Percentiles rank a stretch among this genome's conserved stretches.
Conservation (phyloP, 2,329 filamentous ascomycete genomes). For the Didymella lethalis region DNA sequence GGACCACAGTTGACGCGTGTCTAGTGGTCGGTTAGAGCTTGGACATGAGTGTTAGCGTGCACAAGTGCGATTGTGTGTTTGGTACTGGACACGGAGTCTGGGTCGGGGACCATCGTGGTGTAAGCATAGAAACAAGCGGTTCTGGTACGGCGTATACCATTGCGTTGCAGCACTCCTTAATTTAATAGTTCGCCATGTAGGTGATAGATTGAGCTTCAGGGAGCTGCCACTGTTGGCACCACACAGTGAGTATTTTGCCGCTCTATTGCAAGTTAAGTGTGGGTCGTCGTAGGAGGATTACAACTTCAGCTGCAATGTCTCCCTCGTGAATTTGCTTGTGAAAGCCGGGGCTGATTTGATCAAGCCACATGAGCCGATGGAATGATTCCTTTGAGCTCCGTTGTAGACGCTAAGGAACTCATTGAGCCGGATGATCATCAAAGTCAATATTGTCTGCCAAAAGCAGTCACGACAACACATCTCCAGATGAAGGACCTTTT, state of each 20-base stretch:
- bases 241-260: not conserved
- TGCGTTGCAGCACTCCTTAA: constrained; percentile 1
- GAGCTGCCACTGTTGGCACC: not conserved
- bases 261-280: not conserved
- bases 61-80: constrained; percentile 25
- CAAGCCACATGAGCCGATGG: constrained; percentile 5
- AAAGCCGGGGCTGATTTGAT: not conserved
- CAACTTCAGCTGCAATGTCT: not conserved
- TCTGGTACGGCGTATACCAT: not conserved
- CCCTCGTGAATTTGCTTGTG: not conserved
- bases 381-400: constrained; percentile 2
- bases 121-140: not conserved
- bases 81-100: constrained; percentile 24
- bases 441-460: constrained; percentile 7
- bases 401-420: not conserved
- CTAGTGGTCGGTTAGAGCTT: constrained; percentile 19
- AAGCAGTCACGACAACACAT: constrained; percentile 1
- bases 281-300: not conserved
- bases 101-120: constrained; percentile 17
- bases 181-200: not conserved
- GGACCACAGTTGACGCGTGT: constrained; percentile 31
- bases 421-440: not conserved
- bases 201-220: not conserved
- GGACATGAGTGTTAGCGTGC: constrained; percentile 19
- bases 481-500: constrained; percentile 6